Percentiles rank a stretch among this genome's conserved stretches.
phyloP scores from a whole-genome alignment of 179 eudicot genomes.

The Actinidia arguta region DNA sequence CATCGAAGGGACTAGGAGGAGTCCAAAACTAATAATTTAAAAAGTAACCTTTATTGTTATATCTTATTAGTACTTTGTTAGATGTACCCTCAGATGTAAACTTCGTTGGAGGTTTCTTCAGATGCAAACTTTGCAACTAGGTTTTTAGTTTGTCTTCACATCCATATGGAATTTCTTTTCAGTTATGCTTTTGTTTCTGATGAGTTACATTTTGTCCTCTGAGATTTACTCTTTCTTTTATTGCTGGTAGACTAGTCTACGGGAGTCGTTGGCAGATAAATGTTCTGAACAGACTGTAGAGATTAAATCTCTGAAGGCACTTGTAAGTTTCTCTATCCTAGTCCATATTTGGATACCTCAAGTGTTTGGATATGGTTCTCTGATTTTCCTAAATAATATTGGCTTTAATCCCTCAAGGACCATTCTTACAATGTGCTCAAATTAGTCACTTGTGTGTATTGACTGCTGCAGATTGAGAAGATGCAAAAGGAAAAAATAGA shows the following conservation, averaged over 20 bases:
- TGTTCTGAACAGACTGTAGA: conserved; percentile 64
- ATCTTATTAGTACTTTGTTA: no score
- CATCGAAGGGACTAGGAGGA: not conserved
- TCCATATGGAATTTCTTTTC: not conserved
- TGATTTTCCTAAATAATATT: not conserved
- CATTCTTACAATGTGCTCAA: not conserved
- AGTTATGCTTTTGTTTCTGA: conserved; percentile 7
- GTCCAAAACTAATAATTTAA: not conserved
- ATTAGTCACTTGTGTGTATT: conserved; percentile 24
- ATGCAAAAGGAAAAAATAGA: conserved; percentile 78
- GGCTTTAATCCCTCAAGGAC: not conserved
- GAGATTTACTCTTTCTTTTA: conserved; percentile 19
- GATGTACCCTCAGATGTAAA: no score
- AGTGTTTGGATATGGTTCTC: not conserved
- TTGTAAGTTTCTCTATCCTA: conserved; percentile 52
- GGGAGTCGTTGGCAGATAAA: conserved; percentile 61
- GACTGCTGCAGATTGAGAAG: conserved; percentile 71
- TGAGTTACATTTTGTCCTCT: not conserved
- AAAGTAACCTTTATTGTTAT: no score
- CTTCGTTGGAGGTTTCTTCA: not conserved
- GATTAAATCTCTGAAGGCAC: conserved; percentile 69
- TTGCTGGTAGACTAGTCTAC: conserved; percentile 70
- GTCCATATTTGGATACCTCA: not conserved
- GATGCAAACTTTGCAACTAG: not conserved
- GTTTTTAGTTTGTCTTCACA: not conserved